Evolutionary conservation across 2,329 filamentous ascomycete species (phyloP), one percentile per base, ranked within the genome.

Genomic region (Ceratocystiopsis minuta): DNA sequence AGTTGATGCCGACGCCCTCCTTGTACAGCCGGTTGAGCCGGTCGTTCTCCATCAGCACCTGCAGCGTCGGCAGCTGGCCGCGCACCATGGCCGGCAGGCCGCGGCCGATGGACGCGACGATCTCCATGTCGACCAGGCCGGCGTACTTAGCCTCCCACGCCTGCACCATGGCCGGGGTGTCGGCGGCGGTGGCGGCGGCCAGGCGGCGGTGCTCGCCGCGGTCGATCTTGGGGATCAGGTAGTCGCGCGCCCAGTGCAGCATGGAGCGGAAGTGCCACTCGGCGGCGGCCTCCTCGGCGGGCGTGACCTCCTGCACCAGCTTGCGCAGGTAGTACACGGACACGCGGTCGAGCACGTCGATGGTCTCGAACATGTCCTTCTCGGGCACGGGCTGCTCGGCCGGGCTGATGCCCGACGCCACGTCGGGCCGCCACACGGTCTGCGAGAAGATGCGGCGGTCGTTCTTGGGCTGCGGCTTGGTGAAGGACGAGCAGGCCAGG

Each of bases 1-100:
- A 37, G 35, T 45, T 44, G n/a, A 46, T 36, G 16, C 44, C 52
- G 31, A 53, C 40, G 6, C 47, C 48, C 7, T 49, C 49, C 35
- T n/a, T 37, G 39, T 63, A 60, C 34, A 60, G 57, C 13, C 50
- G 38, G n/a, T 54, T 48, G 2, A 64, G 49, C 36, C 60, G 46
- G 33, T 54, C 48, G 32, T 60, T 52, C 34, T 57, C 47, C 43
- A 45, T 52, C 41, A 65, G 50, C 13, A 55, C 44, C 38, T 62
- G 58, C 12, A 62, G 49, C 6, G 41, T 45, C 3, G 42, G 34
- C 16, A 41, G 35, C n/a, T 40, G 24, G 34, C 41, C 42, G 17
- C 48, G 43, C 12, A 49, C 40, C 24, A 44, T 45, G 32, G 37
- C 44, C 5, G 40, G 37, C 16, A 49, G 18, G 20, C 40, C 38